phyloP scores from a whole-genome alignment of 345 rosid genomes.

The Mallotus nudiflorus region DNA sequence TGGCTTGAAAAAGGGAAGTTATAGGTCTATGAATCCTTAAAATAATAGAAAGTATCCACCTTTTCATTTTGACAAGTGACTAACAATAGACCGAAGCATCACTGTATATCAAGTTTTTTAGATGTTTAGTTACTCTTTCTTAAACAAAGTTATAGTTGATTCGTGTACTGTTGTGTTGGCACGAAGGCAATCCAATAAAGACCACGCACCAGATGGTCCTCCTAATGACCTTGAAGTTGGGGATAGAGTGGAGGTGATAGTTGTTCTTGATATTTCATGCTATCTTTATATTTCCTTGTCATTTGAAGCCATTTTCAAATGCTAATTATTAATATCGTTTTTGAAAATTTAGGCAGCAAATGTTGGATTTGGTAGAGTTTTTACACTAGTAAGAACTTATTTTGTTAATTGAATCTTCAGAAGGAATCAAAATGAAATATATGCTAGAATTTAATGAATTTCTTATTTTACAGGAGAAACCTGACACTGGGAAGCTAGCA shows the following conservation, averaged over 20 bases:
- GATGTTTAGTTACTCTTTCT: not conserved
- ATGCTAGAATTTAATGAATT: not conserved
- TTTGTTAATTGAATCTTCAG: not conserved
- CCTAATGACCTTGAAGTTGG: conserved; percentile 56
- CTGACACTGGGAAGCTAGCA: conserved; percentile 70
- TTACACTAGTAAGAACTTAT: conserved; percentile 56
- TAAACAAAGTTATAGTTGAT: not conserved
- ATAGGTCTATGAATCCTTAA: not conserved
- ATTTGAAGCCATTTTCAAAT: conserved; percentile 1
- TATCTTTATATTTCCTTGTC: conserved; percentile 10
- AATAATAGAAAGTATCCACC: not conserved
- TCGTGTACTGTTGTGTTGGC: conserved; percentile 27
- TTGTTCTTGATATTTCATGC: conserved; percentile 5
- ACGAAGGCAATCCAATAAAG: conserved; percentile 41
- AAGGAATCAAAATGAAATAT: not conserved
- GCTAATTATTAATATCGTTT: conserved; percentile 17
- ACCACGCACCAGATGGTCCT: conserved; percentile 36
- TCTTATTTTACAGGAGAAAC: conserved; percentile 58
- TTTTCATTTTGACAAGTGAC: not conserved
- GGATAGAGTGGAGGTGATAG: conserved; percentile 59
- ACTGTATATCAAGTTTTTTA: not conserved
- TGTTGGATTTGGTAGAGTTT: conserved; percentile 68
- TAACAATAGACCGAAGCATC: not conserved
- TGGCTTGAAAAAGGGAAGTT: not conserved
- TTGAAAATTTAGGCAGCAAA: conserved; percentile 60